phyloP scores from a whole-genome alignment of 2,329 filamentous ascomycete species.

The Aspergillus sp. region DNA sequence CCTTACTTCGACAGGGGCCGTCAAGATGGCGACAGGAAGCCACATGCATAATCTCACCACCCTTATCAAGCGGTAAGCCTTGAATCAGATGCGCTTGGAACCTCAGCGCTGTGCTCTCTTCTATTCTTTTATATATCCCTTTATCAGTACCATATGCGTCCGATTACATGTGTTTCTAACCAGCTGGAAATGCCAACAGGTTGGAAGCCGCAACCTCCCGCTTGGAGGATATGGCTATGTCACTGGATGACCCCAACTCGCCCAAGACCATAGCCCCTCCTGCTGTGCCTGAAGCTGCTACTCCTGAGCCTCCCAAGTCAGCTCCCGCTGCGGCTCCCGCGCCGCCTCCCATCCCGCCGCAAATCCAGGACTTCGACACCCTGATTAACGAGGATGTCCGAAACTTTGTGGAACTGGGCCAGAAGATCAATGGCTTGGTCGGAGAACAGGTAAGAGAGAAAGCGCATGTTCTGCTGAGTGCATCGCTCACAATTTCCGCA shows the following conservation, averaged over 20 bases:
- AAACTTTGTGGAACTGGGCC: constrained; percentile 75
- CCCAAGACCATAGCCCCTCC: constrained; percentile 36
- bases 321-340: constrained; percentile 51
- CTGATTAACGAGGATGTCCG: constrained; percentile 73
- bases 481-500: constrained; percentile 30
- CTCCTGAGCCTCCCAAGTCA: constrained; percentile 30
- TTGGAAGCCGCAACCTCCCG: constrained; percentile 96
- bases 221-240: constrained; percentile 91
- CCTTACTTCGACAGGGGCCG: constrained; percentile 18
- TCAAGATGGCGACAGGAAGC: constrained; percentile 65
- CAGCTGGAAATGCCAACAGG: constrained; percentile 61
- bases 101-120: neutral
- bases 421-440: constrained; percentile 73
- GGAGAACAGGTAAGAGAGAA: constrained; percentile 69
- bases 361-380: constrained; percentile 84
- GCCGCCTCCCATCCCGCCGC: constrained; percentile 67
- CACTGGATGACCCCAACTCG: constrained; percentile 56
- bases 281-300: constrained; percentile 25
- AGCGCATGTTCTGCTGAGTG: neutral
- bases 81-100: neutral
- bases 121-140: neutral
- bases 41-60: constrained; percentile 97
- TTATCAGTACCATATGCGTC: neutral
- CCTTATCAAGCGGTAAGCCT: constrained; percentile 86
- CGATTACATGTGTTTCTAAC: constrained; percentile 27